Evolutionary conservation across 306 rosid species (phyloP).

Genomic region (Erythrophleum fordii): DNA sequence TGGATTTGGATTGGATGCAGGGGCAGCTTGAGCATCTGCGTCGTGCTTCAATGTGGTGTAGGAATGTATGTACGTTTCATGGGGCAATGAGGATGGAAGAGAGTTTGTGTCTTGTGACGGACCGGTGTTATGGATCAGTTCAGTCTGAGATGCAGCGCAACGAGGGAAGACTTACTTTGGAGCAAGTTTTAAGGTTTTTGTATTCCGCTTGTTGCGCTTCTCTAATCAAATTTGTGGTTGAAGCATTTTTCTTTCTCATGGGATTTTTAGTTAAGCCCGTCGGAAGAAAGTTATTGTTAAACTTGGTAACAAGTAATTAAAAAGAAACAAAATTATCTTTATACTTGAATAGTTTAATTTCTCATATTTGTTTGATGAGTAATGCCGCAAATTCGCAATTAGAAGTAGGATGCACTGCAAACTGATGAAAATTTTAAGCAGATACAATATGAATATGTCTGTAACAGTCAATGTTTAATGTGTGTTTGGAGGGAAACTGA

Average conservation of each 20-base stretch:
- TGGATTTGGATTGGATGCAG: constrained; percentile 83
- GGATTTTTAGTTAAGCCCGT: neutral
- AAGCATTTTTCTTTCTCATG: neutral
- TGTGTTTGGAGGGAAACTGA: neutral
- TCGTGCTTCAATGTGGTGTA: constrained; percentile 95
- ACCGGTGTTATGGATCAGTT: constrained; percentile 84
- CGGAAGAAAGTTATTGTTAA: constrained; percentile 28
- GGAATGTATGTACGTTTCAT: constrained; percentile 95
- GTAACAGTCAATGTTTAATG: neutral
- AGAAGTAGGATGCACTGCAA: constrained; percentile 10
- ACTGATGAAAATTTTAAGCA: constrained; percentile 30
- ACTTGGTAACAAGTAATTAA: constrained; percentile 9
- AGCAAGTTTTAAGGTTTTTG: constrained; percentile 94
- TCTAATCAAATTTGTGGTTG: constrained; percentile 9
- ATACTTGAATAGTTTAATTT: constrained; percentile 25
- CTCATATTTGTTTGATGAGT: constrained; percentile 24
- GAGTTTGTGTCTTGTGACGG: constrained; percentile 86
- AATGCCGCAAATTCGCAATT: neutral
- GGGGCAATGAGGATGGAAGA: constrained; percentile 80
- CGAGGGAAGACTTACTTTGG: constrained; percentile 96
- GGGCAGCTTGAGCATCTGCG: constrained; percentile 84
- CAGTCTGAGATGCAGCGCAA: constrained; percentile 94
- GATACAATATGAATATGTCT: constrained; percentile 4
- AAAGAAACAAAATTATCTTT: neutral
- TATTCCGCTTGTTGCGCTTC: neutral